A percentile compares a stretch with the other conserved stretches of the same genome.
These are phyloP conservation scores for Russula vinacea DNA, from an alignment of 768 basidiomycete species.

Conservation along the genomic window DNA sequence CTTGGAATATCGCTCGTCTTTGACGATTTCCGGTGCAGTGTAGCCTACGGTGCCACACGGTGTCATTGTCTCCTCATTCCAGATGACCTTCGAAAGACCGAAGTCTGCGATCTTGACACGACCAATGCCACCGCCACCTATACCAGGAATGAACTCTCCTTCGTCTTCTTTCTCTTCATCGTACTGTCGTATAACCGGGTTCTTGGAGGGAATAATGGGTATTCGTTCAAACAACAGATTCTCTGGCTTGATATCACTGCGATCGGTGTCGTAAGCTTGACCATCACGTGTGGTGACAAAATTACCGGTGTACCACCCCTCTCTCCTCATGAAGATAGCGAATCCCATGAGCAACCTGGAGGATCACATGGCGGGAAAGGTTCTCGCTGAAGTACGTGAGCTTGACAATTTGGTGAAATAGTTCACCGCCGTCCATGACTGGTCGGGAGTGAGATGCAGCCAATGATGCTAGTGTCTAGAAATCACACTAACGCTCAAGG, in stretches of 20 bases:
- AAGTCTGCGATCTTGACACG: constrained; percentile 99
- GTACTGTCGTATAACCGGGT: constrained; percentile 74
- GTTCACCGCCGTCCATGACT: constrained; percentile 98
- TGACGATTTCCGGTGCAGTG: constrained; percentile 98
- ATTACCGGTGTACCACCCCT: constrained; percentile 89
- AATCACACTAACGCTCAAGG: constrained; percentile 66
- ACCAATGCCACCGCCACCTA: constrained; percentile 97
- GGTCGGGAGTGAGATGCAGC: constrained; percentile 11
- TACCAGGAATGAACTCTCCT: constrained; percentile 87
- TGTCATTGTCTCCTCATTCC: constrained; percentile 99
- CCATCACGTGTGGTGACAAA: not conserved
- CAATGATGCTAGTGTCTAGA: not conserved
- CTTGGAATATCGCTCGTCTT: constrained; percentile 94
- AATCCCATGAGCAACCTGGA: constrained; percentile 93
- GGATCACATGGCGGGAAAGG: constrained; percentile 93
- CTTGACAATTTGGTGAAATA: constrained; percentile 99
- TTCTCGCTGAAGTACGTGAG: constrained; percentile 98
- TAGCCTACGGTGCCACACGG: constrained; percentile 99
- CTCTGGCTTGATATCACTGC: constrained; percentile 94
- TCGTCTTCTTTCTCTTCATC: constrained; percentile 99
- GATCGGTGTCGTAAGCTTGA: not conserved
- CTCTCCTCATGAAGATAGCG: constrained; percentile 95
- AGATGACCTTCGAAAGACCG: constrained; percentile 94
- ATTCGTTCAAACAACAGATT: constrained; percentile 93
- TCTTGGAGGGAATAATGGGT: constrained; percentile 83